Conservation (phyloP, 257 asterid genomes). For the Lycium ferocissimum region DNA sequence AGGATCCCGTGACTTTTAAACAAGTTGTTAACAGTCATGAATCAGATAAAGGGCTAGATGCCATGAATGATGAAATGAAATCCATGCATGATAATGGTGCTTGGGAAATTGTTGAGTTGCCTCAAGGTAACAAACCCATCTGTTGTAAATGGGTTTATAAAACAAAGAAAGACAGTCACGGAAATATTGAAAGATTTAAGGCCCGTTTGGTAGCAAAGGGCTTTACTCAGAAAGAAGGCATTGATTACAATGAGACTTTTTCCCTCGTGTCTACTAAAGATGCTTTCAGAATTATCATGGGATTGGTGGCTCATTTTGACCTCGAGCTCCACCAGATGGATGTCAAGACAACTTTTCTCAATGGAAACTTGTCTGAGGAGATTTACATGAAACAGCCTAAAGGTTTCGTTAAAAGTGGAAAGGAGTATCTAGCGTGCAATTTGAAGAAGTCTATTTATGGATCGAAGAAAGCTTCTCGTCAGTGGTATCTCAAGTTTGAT, state of each 20-base stretch:
- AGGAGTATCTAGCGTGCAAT: neutral
- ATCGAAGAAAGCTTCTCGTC: neutral
- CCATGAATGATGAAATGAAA: neutral
- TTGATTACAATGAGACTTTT: neutral
- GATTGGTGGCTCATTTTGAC: neutral
- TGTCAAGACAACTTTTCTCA: neutral
- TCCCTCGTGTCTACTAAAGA: neutral
- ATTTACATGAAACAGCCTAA: neutral
- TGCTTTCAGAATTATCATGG: too few species aligned
- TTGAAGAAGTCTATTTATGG: conserved; percentile 19
- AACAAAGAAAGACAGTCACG: neutral
- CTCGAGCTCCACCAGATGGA: neutral
- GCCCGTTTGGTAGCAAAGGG: neutral
- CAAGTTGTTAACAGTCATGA: neutral
- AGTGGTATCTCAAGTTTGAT: conserved; percentile 14
- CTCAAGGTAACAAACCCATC: neutral
- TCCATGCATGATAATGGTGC: neutral
- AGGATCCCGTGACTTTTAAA: neutral
- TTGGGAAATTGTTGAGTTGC: neutral
- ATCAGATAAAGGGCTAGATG: neutral
- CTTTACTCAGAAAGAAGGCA: neutral
- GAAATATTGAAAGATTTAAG: neutral
- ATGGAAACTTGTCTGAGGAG: neutral
- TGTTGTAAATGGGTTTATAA: neutral
- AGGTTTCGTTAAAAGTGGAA: neutral